phyloP scores from a whole-genome alignment of 2,329 filamentous ascomycete species.

The Leptodontidium sp. region DNA sequence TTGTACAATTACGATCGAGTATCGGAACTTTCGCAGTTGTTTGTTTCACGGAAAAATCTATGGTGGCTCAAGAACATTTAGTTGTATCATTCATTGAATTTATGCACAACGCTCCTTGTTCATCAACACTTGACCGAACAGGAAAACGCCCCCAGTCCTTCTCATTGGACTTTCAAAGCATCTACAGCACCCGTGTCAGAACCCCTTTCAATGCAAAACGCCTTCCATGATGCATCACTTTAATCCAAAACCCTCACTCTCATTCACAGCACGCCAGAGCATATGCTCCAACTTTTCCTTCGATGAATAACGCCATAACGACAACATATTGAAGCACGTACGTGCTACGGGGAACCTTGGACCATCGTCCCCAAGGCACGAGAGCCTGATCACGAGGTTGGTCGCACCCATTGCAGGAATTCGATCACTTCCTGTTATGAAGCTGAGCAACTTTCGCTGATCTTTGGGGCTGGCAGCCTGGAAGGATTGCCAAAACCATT shows the following conservation, averaged over 20 bases:
- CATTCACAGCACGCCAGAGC: conserved; percentile 86
- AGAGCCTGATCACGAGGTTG: conserved; percentile 78
- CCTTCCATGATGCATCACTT: conserved; percentile 59
- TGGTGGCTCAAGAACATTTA: background rate
- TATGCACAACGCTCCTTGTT: background rate
- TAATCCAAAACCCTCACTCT: conserved; percentile 91
- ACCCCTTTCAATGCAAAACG: background rate
- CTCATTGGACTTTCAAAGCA: background rate
- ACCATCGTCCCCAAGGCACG: conserved; percentile 77
- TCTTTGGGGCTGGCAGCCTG: conserved; percentile 67
- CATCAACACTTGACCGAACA: background rate
- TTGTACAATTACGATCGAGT: conserved; percentile 2
- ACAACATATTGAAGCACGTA: conserved; percentile 90
- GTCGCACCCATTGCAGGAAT: conserved; percentile 89
- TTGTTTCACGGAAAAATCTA: background rate
- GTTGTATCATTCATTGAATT: conserved; percentile 3
- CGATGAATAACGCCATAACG: conserved; percentile 75
- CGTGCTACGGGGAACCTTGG: conserved; percentile 83
- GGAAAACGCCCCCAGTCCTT: background rate
- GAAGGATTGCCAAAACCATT: conserved; percentile 92
- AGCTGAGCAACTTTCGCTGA: conserved; percentile 82
- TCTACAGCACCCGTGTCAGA: background rate
- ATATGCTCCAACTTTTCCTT: conserved; percentile 72
- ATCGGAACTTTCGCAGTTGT: background rate
- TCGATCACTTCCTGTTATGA: conserved; percentile 89